Evolutionary conservation across 2,329 filamentous ascomycete genomes (phyloP).

Genomic region (Xylaria sp.): DNA sequence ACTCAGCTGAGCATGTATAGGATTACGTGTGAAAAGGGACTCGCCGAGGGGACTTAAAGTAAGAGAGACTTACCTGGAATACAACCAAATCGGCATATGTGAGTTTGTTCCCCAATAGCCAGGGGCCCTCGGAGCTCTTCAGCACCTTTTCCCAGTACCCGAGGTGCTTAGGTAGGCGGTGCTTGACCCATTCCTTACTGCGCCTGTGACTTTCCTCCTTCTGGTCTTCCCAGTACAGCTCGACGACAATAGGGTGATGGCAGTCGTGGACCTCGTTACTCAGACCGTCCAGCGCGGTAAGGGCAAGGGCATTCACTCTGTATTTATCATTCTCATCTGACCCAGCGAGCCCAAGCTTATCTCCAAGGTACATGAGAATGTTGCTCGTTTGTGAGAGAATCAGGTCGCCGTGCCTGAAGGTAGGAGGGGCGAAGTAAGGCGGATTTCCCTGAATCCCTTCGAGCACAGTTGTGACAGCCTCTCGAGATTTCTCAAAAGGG

Average conservation of each 20-base stretch:
- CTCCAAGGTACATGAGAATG: slow-evolving; percentile 75
- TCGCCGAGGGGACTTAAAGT: slow-evolving; percentile 51
- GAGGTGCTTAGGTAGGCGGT: slow-evolving; percentile 75
- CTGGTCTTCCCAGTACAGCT: slow-evolving; percentile 77
- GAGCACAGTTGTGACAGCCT: slow-evolving; percentile 16
- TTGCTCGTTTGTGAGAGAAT: slow-evolving; percentile 74
- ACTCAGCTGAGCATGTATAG: background rate
- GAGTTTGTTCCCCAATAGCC: slow-evolving; percentile 69
- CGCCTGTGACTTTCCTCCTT: slow-evolving; percentile 70
- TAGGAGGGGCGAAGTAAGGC: slow-evolving; percentile 72
- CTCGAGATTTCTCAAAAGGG: slow-evolving; percentile 48
- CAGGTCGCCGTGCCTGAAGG: slow-evolving; percentile 68
- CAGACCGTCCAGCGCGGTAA: slow-evolving; percentile 76
- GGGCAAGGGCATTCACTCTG: slow-evolving; percentile 68
- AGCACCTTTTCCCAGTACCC: slow-evolving; percentile 72
- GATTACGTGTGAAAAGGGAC: background rate
- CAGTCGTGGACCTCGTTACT: slow-evolving; percentile 77
- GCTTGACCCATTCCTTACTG: slow-evolving; percentile 65
- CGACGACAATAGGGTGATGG: slow-evolving; percentile 72
- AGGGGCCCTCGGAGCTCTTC: slow-evolving; percentile 59
- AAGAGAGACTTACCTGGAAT: slow-evolving; percentile 65
- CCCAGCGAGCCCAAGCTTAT: slow-evolving; percentile 63
- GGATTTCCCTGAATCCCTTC: slow-evolving; percentile 61
- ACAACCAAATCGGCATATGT: slow-evolving; percentile 77
- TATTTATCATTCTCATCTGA: slow-evolving; percentile 55